phyloP scores from a whole-genome alignment of 164 flowering plant genomes.

The Piper longum region DNA sequence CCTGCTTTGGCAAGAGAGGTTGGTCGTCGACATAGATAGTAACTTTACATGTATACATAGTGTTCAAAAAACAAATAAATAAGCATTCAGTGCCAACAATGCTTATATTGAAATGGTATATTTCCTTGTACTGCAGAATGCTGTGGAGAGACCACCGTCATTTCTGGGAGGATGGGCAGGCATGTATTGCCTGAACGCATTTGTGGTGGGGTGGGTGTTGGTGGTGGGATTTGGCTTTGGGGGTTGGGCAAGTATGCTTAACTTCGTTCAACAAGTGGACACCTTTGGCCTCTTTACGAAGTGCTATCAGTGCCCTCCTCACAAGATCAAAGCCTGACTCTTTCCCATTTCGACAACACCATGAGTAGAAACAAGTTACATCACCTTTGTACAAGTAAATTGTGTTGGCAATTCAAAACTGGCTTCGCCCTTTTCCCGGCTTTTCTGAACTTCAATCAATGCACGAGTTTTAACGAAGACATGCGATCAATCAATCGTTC shows the following conservation, averaged over 20 bases:
- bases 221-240: conserved; percentile 76
- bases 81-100: too few relatives aligned
- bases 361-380: neutral
- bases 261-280: conserved; percentile 50
- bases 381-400: neutral
- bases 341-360: neutral
- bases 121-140: conserved; percentile 29
- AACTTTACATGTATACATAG: neutral
- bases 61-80: too few relatives aligned
- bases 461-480: neutral
- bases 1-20: conserved; percentile 24
- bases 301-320: conserved; percentile 59
- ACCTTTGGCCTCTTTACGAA: conserved; percentile 61
- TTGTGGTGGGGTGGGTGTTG: conserved; percentile 67
- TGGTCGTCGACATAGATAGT: neutral
- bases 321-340: conserved; percentile 6
- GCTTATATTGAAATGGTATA: too few relatives aligned
- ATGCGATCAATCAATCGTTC: neutral
- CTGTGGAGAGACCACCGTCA: conserved; percentile 62
- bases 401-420: neutral
- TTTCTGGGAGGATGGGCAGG: conserved; percentile 67
- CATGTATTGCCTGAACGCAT: conserved; percentile 30
- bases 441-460: neutral
- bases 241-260: conserved; percentile 73
- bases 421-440: neutral